Percentiles rank a stretch among this genome's conserved stretches.
phyloP scores from a whole-genome alignment of 1,139 yeast species.

The Scheffersomyces titani region DNA sequence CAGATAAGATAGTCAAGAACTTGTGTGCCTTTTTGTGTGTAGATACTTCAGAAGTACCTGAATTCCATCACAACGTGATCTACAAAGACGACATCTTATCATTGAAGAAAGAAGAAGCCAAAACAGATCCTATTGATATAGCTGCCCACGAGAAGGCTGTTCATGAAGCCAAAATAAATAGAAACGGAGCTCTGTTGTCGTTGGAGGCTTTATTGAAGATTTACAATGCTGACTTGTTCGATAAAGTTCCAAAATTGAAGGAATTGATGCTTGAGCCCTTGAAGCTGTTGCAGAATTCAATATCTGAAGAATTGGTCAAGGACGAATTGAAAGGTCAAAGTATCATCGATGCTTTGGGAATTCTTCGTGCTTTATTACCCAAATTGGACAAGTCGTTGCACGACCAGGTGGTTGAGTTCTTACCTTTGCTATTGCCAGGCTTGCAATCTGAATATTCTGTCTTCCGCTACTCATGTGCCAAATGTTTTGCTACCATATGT shows the following conservation, averaged over 20 bases:
- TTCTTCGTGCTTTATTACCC: constrained; percentile 74
- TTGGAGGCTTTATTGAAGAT: constrained; percentile 54
- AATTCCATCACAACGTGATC: constrained; percentile 68
- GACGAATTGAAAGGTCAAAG: constrained; percentile 69
- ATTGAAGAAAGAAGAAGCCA: constrained; percentile 76
- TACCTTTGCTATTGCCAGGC: constrained; percentile 59
- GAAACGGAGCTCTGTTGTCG: constrained; percentile 80
- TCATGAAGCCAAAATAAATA: constrained; percentile 74
- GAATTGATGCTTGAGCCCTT: constrained; percentile 72
- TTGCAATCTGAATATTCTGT: constrained; percentile 74
- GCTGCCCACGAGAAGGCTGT: constrained; percentile 64
- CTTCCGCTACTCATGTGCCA: constrained; percentile 86
- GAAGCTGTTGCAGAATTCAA: constrained; percentile 23
- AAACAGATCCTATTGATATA: constrained; percentile 66
- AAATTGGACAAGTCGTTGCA: constrained; percentile 54
- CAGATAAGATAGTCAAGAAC: constrained; percentile 87
- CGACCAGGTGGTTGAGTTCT: constrained; percentile 45
- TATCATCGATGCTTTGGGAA: constrained; percentile 84
- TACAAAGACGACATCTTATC: constrained; percentile 66
- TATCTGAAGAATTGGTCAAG: constrained; percentile 37
- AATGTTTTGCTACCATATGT: constrained; percentile 83
- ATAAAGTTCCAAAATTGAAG: constrained; percentile 65
- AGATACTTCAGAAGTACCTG: constrained; percentile 95
- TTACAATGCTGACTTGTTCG: constrained; percentile 59
- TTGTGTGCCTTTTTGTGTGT: constrained; percentile 92